A percentile compares a stretch with the other conserved stretches of the same genome.
These are phyloP conservation scores for Babesia gibsoni DNA, from an alignment of 169 alveolate genomes.

Conservation along the genomic window DNA sequence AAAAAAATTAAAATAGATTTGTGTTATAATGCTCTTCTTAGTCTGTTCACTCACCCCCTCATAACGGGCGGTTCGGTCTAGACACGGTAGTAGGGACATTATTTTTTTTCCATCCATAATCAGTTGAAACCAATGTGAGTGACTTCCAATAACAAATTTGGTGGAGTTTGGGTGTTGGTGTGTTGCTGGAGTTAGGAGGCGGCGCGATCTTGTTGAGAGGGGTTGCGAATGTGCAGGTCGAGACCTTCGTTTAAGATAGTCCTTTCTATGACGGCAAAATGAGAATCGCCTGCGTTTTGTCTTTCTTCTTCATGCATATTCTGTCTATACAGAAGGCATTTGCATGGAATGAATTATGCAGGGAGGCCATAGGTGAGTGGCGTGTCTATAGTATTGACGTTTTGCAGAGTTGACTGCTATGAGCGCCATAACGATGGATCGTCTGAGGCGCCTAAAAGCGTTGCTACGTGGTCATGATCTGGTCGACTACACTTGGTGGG, in stretches of 20 bases:
- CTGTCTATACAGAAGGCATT: constrained; percentile 8
- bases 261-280: too few species aligned
- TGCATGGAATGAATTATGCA: constrained; percentile 60
- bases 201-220: too few species aligned
- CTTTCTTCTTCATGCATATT: neutral
- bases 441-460: constrained; percentile 69
- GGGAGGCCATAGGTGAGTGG: constrained; percentile 63
- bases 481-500: constrained; percentile 76
- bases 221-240: neutral
- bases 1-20: neutral
- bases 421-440: constrained; percentile 71
- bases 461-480: constrained; percentile 68
- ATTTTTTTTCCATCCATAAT: constrained; percentile 16
- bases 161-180: neutral
- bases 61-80: too few species aligned
- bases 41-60: neutral
- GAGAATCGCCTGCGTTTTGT: neutral
- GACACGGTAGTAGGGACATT: too few species aligned
- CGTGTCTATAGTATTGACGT: neutral
- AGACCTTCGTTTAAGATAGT: neutral
- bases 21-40: constrained; percentile 1
- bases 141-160: neutral
- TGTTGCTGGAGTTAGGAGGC: neutral
- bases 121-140: neutral
- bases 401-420: constrained; percentile 71